These are phyloP conservation scores for Claviceps africana DNA, from an alignment of 2,329 filamentous ascomycete genomes.

Conservation along the genomic window DNA sequence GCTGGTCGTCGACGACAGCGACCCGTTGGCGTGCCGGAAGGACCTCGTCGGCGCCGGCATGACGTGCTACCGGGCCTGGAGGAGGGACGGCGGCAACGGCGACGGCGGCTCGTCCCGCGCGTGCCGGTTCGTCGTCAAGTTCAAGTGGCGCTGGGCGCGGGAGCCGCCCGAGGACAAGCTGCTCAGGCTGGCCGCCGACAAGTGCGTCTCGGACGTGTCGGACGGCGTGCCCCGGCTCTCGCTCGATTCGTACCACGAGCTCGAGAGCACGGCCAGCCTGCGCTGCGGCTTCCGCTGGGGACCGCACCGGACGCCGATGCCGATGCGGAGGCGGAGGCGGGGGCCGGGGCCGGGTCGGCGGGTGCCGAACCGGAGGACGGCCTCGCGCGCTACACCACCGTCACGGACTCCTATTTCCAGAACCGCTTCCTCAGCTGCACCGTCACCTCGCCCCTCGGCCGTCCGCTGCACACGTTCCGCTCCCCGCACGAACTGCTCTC, in stretches of 20 bases:
- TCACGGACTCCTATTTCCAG: constrained; percentile 6
- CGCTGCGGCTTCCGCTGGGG: constrained; percentile 9
- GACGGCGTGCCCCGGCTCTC: constrained; percentile 10
- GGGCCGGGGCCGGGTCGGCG: neutral
- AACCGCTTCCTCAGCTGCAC: constrained; percentile 10
- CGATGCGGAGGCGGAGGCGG: neutral
- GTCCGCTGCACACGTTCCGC: constrained; percentile 9
- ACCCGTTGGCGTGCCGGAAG: constrained; percentile 14
- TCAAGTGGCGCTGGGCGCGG: constrained; percentile 20
- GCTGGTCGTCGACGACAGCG: constrained; percentile 12
- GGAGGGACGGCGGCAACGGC: neutral
- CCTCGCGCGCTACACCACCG: constrained; percentile 6
- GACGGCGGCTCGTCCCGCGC: constrained; percentile 8
- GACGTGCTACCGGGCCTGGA: constrained; percentile 18
- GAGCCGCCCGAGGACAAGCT: constrained; percentile 19
- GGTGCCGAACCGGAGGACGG: neutral
- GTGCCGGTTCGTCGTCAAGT: constrained; percentile 18
- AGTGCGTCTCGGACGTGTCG: constrained; percentile 12
- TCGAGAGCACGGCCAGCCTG: constrained; percentile 9
- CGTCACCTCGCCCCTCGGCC: constrained; percentile 11
- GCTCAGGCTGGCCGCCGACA: constrained; percentile 15
- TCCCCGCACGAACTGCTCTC: constrained; percentile 8
- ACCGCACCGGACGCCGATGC: constrained; percentile 1
- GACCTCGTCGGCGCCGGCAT: constrained; percentile 17
- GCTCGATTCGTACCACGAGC: constrained; percentile 13